Conservation (phyloP, 495 filamentous ascomycete species). For the Extremus antarcticus region DNA sequence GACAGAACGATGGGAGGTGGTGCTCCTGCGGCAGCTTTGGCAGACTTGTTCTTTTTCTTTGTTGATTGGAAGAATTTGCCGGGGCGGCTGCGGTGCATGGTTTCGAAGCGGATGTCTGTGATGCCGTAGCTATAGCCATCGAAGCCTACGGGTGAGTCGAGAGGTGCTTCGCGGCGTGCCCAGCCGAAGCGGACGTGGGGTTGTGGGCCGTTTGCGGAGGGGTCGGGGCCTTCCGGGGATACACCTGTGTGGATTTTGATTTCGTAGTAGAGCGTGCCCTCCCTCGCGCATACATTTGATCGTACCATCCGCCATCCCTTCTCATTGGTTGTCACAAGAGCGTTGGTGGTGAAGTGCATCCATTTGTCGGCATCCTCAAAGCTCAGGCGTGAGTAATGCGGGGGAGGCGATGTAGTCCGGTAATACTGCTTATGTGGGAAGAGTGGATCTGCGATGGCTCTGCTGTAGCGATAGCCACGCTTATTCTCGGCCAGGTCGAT, state of each 20-base stretch:
- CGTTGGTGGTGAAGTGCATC: constrained; percentile 55
- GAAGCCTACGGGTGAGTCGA: constrained; percentile 88
- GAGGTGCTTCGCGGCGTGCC: constrained; percentile 76
- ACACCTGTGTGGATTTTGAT: constrained; percentile 71
- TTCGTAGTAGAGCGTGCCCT: constrained; percentile 90
- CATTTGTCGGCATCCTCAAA: constrained; percentile 83
- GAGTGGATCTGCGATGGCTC: constrained; percentile 76
- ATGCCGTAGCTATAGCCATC: constrained; percentile 96
- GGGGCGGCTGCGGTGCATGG: constrained; percentile 85
- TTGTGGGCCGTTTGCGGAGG: constrained; percentile 18
- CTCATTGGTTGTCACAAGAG: constrained; percentile 57
- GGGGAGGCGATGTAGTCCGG: constrained; percentile 74
- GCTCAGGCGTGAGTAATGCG: constrained; percentile 70
- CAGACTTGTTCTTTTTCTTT: constrained; percentile 29
- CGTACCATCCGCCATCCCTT: constrained; percentile 77
- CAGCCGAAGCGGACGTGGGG: constrained; percentile 80
- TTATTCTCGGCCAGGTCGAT: constrained; percentile 63
- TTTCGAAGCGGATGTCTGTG: constrained; percentile 77
- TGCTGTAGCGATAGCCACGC: constrained; percentile 79
- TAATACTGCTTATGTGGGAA: constrained; percentile 84
- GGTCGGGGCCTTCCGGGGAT: constrained; percentile 34
- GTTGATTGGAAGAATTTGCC: constrained; percentile 65
- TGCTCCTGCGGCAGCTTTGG: constrained; percentile 44
- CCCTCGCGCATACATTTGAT: constrained; percentile 82
- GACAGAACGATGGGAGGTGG: constrained; percentile 25